A percentile compares a stretch with the other conserved stretches of the same genome.
phyloP scores from a whole-genome alignment of 345 rosid genomes.

The Trapa incisa region DNA sequence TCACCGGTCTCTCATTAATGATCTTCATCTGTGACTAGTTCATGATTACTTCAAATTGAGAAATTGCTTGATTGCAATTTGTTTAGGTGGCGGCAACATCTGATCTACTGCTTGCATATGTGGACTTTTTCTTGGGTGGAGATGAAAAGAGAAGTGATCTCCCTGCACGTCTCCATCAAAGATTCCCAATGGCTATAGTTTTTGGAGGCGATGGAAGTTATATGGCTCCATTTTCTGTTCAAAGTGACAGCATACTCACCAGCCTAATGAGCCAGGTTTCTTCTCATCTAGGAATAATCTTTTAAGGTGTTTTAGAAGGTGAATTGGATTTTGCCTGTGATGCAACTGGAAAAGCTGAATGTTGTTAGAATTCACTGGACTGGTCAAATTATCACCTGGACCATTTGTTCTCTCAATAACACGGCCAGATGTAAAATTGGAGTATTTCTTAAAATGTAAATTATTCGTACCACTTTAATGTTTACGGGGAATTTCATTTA shows the following conservation, averaged over 20 bases:
- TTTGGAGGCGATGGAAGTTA: constrained; percentile 99
- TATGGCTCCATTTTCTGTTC: constrained; percentile 90
- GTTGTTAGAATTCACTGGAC: not conserved
- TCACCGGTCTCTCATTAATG: too few species aligned
- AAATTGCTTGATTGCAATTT: not conserved
- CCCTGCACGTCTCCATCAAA: constrained; percentile 70
- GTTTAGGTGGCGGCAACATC: constrained; percentile 84
- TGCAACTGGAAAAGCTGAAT: not conserved
- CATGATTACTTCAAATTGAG: too few species aligned
- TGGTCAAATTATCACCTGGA: not conserved
- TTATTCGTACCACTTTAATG: not conserved
- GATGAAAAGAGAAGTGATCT: constrained; percentile 91
- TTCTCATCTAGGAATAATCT: not conserved
- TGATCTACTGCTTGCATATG: constrained; percentile 87
- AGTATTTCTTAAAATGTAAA: not conserved
- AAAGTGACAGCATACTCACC: constrained; percentile 82
- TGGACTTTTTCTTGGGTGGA: constrained; percentile 98
- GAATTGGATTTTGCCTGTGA: not conserved
- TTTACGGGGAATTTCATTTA: not conserved
- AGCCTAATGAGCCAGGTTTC: constrained; percentile 86
- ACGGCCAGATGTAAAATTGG: not conserved
- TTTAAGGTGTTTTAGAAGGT: not conserved
- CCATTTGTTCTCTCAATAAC: not conserved
- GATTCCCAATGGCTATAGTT: constrained; percentile 65
- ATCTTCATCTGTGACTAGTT: too few species aligned